Evolutionary conservation across 164 flowering plant species (phyloP).

Genomic region (Berberis vulgaris): DNA sequence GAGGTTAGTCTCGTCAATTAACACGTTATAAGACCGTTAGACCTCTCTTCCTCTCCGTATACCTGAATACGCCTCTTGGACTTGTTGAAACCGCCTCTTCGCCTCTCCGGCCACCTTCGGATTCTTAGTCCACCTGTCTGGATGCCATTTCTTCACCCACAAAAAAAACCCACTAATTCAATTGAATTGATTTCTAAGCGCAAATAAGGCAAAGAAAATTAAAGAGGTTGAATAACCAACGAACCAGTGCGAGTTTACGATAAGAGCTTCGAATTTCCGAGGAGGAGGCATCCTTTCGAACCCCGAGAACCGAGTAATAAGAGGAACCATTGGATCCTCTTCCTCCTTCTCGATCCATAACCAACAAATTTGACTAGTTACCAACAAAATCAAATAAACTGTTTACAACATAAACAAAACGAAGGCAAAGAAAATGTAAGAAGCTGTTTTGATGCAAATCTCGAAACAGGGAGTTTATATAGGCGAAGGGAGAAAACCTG

Average conservation of each 20-base stretch:
- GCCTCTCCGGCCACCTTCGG: conserved; percentile 59
- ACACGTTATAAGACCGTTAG: background rate
- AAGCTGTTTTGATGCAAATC: no score
- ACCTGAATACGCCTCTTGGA: conserved; percentile 96
- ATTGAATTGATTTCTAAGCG: background rate
- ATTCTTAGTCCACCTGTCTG: conserved; percentile 61
- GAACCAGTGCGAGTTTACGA: conserved; percentile 73
- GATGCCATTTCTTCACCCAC: conserved; percentile 77
- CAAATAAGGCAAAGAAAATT: background rate
- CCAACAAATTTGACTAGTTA: no score
- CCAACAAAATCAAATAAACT: no score
- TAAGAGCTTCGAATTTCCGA: conserved; percentile 69
- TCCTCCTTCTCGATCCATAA: conserved; percentile 44
- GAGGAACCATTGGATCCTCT: conserved; percentile 40
- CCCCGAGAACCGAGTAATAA: conserved; percentile 67
- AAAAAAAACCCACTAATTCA: background rate
- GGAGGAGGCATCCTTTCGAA: conserved; percentile 57
- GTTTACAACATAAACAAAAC: no score
- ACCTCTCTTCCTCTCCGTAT: background rate
- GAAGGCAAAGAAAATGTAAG: no score
- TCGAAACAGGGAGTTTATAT: no score
- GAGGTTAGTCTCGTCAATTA: background rate
- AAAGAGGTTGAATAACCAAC: background rate
- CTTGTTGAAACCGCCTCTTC: conserved; percentile 76
- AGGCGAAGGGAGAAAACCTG: no score